Percentiles rank a stretch among this genome's conserved stretches.
These are phyloP conservation scores for Lonicera japonica DNA, from an alignment of 129 eudicot genomes.

Conservation along the genomic window DNA sequence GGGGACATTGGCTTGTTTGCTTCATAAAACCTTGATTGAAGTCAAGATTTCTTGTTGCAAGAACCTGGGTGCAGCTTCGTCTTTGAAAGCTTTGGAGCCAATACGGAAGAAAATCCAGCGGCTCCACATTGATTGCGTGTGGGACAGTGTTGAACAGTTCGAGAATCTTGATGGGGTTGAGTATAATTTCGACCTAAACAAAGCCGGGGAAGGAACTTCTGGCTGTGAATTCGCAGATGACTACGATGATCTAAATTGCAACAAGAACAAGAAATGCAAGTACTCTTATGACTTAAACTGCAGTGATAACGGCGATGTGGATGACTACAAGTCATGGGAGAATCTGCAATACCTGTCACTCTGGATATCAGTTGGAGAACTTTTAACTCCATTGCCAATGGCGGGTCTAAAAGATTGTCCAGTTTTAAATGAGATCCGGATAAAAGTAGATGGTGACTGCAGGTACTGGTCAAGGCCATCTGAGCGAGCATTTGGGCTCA, in stretches of 20 bases:
- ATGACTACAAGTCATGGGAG: conserved; percentile 45
- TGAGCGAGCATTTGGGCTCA: conserved; percentile 55
- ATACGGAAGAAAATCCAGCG: conserved; percentile 47
- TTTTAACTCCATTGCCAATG: conserved; percentile 53
- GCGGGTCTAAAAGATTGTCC: conserved; percentile 81
- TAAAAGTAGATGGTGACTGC: conserved; percentile 92
- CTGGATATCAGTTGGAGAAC: conserved; percentile 88
- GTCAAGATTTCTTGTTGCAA: conserved; percentile 76
- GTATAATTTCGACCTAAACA: conserved; percentile 30
- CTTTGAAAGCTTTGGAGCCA: conserved; percentile 71
- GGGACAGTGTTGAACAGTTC: conserved; percentile 45
- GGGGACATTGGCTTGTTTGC: conserved; percentile 68
- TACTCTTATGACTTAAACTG: conserved; percentile 37
- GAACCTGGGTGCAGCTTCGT: conserved; percentile 60
- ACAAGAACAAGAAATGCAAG: conserved; percentile 35
- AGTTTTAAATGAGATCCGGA: conserved; percentile 54
- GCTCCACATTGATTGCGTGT: conserved; percentile 84
- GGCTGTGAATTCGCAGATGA: neutral
- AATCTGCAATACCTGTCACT: conserved; percentile 56
- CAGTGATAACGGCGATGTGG: conserved; percentile 20
- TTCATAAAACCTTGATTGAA: conserved; percentile 47
- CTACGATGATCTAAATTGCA: conserved; percentile 21
- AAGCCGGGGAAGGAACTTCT: conserved; percentile 9
- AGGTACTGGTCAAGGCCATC: conserved; percentile 54
- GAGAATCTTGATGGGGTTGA: conserved; percentile 30